Conservation (phyloP, 441 rosid species). For the Daphne laureola region DNA sequence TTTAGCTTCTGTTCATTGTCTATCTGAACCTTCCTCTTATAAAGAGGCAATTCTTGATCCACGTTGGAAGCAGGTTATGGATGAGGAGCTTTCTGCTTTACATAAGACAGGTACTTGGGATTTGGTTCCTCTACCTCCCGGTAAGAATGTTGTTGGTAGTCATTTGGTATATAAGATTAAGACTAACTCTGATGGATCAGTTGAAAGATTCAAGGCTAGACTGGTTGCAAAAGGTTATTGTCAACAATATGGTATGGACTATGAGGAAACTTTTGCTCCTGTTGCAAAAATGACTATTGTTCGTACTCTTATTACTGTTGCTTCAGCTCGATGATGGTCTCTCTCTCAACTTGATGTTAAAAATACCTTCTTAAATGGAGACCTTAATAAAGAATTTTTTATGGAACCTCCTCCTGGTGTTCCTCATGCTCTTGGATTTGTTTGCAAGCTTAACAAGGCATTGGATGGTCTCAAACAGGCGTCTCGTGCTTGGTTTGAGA, state of each 20-base stretch:
- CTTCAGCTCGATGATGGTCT: neutral
- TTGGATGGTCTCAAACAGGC: constrained; percentile 1
- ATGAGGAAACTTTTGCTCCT: neutral
- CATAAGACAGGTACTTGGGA: neutral
- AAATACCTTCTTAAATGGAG: neutral
- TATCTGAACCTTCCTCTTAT: neutral
- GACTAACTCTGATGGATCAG: neutral
- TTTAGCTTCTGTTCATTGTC: neutral
- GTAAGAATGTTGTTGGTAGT: neutral
- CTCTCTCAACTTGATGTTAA: neutral
- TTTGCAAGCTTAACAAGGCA: neutral
- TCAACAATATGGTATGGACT: neutral
- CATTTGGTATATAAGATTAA: neutral
- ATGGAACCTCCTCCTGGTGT: neutral
- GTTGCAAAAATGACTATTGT: neutral
- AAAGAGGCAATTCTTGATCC: neutral
- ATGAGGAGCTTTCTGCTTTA: neutral
- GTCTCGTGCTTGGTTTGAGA: neutral
- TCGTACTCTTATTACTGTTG: neutral
- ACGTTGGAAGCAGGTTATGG: neutral
- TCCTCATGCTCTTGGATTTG: no score
- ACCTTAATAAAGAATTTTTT: neutral
- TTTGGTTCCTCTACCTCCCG: neutral
- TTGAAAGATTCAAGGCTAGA: neutral
- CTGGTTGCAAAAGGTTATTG: neutral